Evolutionary conservation across 495 filamentous ascomycete species (phyloP).

Genomic region (Rostrohypoxylon terebratum): DNA sequence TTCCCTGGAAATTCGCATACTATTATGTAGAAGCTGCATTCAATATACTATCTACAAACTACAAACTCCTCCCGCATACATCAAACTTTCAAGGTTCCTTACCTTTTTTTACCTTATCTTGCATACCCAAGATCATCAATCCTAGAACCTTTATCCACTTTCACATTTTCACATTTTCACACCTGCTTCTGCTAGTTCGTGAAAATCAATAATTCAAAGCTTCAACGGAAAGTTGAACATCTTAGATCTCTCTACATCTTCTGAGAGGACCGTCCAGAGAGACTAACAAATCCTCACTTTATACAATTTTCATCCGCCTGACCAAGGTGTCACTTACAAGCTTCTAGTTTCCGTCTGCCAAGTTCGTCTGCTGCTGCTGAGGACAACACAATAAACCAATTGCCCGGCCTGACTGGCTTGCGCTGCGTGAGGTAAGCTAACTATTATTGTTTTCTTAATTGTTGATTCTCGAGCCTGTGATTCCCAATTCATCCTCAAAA

Average conservation of each 20-base stretch:
- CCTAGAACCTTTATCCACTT: conserved; percentile 42
- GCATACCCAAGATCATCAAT: conserved; percentile 44
- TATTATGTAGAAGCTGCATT: conserved; percentile 19
- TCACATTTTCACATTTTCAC: conserved; percentile 43
- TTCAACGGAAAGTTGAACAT: background rate
- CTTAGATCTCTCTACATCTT: background rate
- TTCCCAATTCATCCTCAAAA: background rate
- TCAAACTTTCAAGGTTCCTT: conserved; percentile 28
- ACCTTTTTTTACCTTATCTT: conserved; percentile 43
- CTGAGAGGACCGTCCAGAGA: conserved; percentile 20
- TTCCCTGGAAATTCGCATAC: conserved; percentile 22
- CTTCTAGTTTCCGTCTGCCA: conserved; percentile 50
- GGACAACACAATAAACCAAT: conserved; percentile 50
- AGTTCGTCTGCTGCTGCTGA: conserved; percentile 58
- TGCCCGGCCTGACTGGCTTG: conserved; percentile 77
- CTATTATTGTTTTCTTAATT: background rate
- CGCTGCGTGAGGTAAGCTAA: conserved; percentile 76
- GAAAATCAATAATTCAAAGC: conserved; percentile 20
- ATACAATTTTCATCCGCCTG: conserved; percentile 30
- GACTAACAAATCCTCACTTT: conserved; percentile 19
- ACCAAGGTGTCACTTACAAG: conserved; percentile 43
- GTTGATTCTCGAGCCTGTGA: conserved; percentile 1
- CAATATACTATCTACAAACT: conserved; percentile 30
- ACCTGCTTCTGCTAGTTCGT: conserved; percentile 41
- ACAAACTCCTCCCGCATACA: conserved; percentile 34